These are phyloP conservation scores for Dentipellis fragilis DNA, from an alignment of 768 basidiomycete species.

Conservation along the genomic window DNA sequence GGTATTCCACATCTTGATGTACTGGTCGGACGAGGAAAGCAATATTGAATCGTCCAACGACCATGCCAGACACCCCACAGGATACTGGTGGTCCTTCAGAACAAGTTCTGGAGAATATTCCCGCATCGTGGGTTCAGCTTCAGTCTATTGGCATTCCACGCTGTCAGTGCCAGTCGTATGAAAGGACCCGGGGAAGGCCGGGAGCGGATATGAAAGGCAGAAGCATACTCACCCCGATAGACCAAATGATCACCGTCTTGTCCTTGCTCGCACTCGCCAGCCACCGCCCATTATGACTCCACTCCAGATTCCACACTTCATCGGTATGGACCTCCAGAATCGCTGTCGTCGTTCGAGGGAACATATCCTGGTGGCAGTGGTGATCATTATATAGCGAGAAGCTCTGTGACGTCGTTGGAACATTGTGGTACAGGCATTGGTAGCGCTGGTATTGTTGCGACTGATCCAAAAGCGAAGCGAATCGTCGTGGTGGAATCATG, in stretches of 20 bases:
- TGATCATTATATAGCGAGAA: slow-evolving; percentile 89
- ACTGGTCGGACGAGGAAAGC: slow-evolving; percentile 72
- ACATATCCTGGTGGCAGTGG: slow-evolving; percentile 66
- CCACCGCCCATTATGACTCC: slow-evolving; percentile 82
- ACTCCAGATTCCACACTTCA: slow-evolving; percentile 93
- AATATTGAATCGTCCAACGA: slow-evolving; percentile 81
- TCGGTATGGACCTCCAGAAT: slow-evolving; percentile 81
- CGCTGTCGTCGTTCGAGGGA: slow-evolving; percentile 80
- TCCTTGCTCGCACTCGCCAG: slow-evolving; percentile 88
- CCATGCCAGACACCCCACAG: slow-evolving; percentile 83
- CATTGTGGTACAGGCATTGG: slow-evolving; percentile 82
- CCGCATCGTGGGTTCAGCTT: slow-evolving; percentile 37
- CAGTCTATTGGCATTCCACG: slow-evolving; percentile 25
- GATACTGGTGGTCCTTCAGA: slow-evolving; percentile 70
- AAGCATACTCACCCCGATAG: slow-evolving; percentile 52
- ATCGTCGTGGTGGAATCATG: slow-evolving; percentile 89
- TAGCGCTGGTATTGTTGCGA: slow-evolving; percentile 72
- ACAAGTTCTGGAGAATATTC: slow-evolving; percentile 49
- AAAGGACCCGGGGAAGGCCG: slow-evolving; percentile 2
- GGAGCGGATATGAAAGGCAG: background rate
- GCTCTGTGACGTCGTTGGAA: slow-evolving; percentile 39
- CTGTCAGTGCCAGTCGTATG: background rate
- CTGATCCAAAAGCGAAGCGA: slow-evolving; percentile 78
- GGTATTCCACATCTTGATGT: slow-evolving; percentile 84
- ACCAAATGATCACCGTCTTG: slow-evolving; percentile 83